Base-by-base conservation (phyloP, 192 early-diverging fungal species). In the Geranomyces variabilis region DNA sequence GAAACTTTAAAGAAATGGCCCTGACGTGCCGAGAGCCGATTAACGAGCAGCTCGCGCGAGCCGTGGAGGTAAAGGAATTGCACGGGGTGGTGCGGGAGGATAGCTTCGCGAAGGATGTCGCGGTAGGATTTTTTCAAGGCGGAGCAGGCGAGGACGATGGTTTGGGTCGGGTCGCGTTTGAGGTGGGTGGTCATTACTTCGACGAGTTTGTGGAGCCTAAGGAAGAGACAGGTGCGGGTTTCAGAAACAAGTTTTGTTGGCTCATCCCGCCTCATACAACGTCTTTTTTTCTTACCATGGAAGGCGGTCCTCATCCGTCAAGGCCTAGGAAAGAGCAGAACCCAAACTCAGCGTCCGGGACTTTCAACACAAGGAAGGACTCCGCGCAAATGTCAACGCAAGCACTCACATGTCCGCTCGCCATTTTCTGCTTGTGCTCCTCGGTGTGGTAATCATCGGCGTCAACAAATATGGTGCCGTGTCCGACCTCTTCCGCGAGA, bases 231-330 rank as follows among this genome's bases (percentile, higher is more conserved):
- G n/a, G n/a, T n/a, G n/a, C n/a, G n/a, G 19, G 46, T n/a, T n/a
- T n/a, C n/a, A n/a, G n/a, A n/a, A n/a, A n/a, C n/a, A n/a, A n/a
- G n/a, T n/a, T n/a, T n/a, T n/a, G n/a, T n/a, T n/a, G n/a, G n/a
- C n/a, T n/a, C n/a, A n/a, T n/a, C n/a, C n/a, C n/a, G n/a, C n/a
- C n/a, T n/a, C 15, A 19, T 13, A 4, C 56, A 3, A 26, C 36
- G 19, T 34, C 21, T 10, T 75, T 55, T 47, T 60, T 29, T 60
- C 58, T 33, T 29, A 60, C 89, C 91, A 92, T 0, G 88, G 86
- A 76, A 79, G 81, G 41, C 91, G 84, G 77, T 92, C 88, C 47
- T 85, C 85, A 62, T 92, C 91, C 0, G 64, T 66, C 31, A 92
- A 75, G 1, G 88, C 77, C 24, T 81, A 66, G 29, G 5, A 41